These are phyloP conservation scores for Cystobasidium sp. DNA, from an alignment of 1,284 basidiomycete genomes.

Conservation along the genomic window DNA sequence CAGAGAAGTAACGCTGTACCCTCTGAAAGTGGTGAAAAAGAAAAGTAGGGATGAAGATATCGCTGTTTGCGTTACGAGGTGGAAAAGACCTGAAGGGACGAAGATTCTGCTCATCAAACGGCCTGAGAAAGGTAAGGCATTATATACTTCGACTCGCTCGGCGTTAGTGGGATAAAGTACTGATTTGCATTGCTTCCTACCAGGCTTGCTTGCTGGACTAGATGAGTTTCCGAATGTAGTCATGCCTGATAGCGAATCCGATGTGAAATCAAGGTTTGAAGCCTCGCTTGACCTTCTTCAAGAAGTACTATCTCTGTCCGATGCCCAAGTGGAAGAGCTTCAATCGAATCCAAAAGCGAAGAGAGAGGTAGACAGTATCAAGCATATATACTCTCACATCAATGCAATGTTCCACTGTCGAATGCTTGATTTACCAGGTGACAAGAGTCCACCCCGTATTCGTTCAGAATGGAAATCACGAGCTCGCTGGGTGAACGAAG, in stretches of 20 bases:
- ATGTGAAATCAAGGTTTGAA: not conserved
- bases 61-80: conserved; percentile 82
- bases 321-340: not conserved
- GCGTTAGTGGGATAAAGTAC: conserved; percentile 42
- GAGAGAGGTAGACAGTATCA: conserved; percentile 57
- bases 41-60: conserved; percentile 82
- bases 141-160: not conserved
- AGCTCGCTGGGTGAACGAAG: conserved; percentile 31
- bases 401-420: conserved; percentile 83
- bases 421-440: conserved; percentile 54
- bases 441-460: conserved; percentile 22
- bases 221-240: conserved; percentile 75
- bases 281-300: conserved; percentile 13
- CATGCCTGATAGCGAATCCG: conserved; percentile 45
- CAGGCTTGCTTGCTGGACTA: conserved; percentile 85
- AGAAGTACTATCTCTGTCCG: conserved; percentile 15
- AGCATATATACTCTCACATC: conserved; percentile 89
- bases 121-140: conserved; percentile 73
- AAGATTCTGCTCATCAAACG: conserved; percentile 77
- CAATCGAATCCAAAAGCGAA: not conserved
- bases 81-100: conserved; percentile 62
- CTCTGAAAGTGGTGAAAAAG: conserved; percentile 84
- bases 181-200: conserved; percentile 2
- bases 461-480: conserved; percentile 13
- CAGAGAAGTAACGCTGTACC: conserved; percentile 69